Percentiles rank a stretch among this genome's conserved stretches.
phyloP scores from a whole-genome alignment of 306 rosid genomes.

The Medicago truncatula region MtrunA17r5.0-ANR NC_053045.1:55049001-55049500 shows the following conservation, averaged over 20 bases:
- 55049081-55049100: constrained; percentile 25
- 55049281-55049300: constrained; percentile 74
- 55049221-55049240: constrained; percentile 94
- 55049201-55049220: constrained; percentile 94
- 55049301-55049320: constrained; percentile 19
- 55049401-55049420: constrained; percentile 21
- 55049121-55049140: constrained; percentile 53
- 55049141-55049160: constrained; percentile 84
- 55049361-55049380: too few species aligned
- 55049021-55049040: too few species aligned
- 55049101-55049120: background rate
- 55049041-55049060: too few species aligned
- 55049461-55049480: constrained; percentile 49
- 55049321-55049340: constrained; percentile 22
- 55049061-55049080: too few species aligned
- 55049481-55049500: constrained; percentile 29
- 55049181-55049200: constrained; percentile 90
- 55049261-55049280: constrained; percentile 94
- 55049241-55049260: constrained; percentile 98
- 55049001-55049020: too few species aligned
- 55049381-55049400: too few species aligned
- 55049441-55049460: constrained; percentile 18
- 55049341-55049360: too few species aligned
- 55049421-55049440: background rate
- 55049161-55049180: constrained; percentile 73